A percentile compares a stretch with the other conserved stretches of the same genome.
Conservation (phyloP, 768 basidiomycete species). For the Ephemerocybe angulata region DNA sequence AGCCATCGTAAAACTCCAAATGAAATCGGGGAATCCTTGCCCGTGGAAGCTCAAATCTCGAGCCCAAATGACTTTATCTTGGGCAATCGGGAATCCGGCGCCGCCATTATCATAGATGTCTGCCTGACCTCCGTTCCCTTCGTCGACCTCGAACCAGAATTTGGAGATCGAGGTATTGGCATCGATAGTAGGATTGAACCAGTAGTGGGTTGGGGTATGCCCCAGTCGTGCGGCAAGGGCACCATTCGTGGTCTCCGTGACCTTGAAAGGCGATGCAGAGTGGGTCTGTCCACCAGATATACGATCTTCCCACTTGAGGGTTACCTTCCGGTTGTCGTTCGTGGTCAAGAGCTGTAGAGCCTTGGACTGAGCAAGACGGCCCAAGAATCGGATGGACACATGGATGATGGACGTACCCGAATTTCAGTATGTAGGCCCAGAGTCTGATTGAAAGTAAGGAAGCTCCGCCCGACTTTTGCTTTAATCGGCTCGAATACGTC, state of each 20-base stretch:
- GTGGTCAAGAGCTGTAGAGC: background rate
- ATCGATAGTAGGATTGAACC: constrained; percentile 30
- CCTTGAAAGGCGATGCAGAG: background rate
- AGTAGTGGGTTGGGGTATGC: constrained; percentile 26
- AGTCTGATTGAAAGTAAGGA: constrained; percentile 24
- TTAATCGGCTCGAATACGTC: constrained; percentile 31
- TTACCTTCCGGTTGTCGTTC: constrained; percentile 33
- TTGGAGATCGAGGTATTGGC: constrained; percentile 29
- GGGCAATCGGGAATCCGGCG: background rate
- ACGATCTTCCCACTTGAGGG: constrained; percentile 32
- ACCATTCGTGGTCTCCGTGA: constrained; percentile 6
- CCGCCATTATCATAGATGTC: background rate
- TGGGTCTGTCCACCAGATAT: constrained; percentile 20
- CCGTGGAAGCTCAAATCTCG: too few relatives aligned
- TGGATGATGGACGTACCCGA: background rate
- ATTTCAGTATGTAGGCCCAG: constrained; percentile 20
- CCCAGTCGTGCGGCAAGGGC: constrained; percentile 21
- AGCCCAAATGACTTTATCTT: background rate
- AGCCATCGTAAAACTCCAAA: too few relatives aligned
- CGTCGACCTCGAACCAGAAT: constrained; percentile 35
- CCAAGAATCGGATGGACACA: background rate
- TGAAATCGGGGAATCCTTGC: too few relatives aligned
- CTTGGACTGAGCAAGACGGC: background rate
- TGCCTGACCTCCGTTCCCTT: background rate
- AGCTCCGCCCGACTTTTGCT: constrained; percentile 28